Conservation (phyloP, 192 early-diverging fungal genomes). For the Podila epicladia region DNA sequence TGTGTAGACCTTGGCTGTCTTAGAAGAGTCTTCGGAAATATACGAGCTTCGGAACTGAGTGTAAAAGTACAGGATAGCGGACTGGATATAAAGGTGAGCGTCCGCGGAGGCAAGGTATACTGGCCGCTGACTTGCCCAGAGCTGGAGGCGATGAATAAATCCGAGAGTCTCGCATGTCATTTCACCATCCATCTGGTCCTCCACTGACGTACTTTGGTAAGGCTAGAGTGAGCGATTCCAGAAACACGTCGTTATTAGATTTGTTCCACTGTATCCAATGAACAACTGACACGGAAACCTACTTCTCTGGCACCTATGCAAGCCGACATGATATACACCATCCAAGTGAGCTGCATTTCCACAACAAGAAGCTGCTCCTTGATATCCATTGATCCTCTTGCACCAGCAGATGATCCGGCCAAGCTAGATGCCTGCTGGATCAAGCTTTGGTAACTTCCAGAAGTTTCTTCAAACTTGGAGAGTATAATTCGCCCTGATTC, state of each 20-base stretch:
- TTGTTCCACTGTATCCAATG: background rate
- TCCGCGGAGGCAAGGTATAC: slow-evolving; percentile 45
- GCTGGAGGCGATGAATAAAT: slow-evolving; percentile 75
- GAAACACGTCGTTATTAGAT: background rate
- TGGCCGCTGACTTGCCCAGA: slow-evolving; percentile 55
- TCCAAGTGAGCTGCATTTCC: slow-evolving; percentile 75
- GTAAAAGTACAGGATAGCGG: slow-evolving; percentile 83
- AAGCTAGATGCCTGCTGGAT: slow-evolving; percentile 22
- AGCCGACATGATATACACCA: slow-evolving; percentile 78
- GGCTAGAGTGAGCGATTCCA: slow-evolving; percentile 22
- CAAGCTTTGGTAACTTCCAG: slow-evolving; percentile 20
- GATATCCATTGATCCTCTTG: slow-evolving; percentile 22
- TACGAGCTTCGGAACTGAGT: slow-evolving; percentile 80
- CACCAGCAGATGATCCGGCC: slow-evolving; percentile 4
- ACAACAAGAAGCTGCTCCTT: slow-evolving; percentile 37
- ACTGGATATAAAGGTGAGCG: slow-evolving; percentile 46
- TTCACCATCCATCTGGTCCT: slow-evolving; percentile 83
- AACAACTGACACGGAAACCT: background rate
- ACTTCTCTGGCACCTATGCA: slow-evolving; percentile 73
- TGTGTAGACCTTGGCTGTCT: slow-evolving; percentile 71
- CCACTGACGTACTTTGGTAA: slow-evolving; percentile 77
- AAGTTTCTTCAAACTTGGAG: slow-evolving; percentile 12
- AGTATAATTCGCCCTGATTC: slow-evolving; percentile 51
- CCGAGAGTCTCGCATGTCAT: slow-evolving; percentile 73
- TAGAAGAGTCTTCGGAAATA: slow-evolving; percentile 73